A percentile compares a stretch with the other conserved stretches of the same genome.
Evolutionary conservation across 2,329 filamentous ascomycete species (phyloP).

Genomic region (Albifimbria verrucaria): DNA sequence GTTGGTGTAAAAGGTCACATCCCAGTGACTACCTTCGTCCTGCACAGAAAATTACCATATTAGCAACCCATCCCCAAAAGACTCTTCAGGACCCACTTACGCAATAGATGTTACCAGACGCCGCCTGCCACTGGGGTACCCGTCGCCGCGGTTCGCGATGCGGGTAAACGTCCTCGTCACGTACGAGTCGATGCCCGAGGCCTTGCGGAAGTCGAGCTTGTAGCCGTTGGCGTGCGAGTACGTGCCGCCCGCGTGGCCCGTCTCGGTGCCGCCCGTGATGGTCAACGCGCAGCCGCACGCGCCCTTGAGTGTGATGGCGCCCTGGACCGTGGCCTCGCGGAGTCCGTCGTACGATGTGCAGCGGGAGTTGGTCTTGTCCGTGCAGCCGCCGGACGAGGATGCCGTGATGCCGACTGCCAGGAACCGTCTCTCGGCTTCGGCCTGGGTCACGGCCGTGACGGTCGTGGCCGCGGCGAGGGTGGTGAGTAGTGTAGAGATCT

Average conservation of each 20-base stretch:
- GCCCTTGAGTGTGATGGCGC: conserved; percentile 19
- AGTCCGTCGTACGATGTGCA: conserved; percentile 22
- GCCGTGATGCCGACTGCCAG: conserved; percentile 16
- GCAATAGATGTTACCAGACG: conserved; percentile 20
- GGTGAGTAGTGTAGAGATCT: conserved; percentile 4
- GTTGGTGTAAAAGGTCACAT: conserved; percentile 11
- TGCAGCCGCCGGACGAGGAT: conserved; percentile 18
- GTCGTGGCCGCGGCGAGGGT: conserved; percentile 4
- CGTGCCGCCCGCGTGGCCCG: conserved; percentile 15
- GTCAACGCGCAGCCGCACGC: conserved; percentile 16
- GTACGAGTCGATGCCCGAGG: conserved; percentile 13
- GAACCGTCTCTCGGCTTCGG: conserved; percentile 13
- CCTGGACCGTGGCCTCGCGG: conserved; percentile 17
- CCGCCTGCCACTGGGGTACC: conserved; percentile 18
- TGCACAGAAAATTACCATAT: conserved; percentile 1
- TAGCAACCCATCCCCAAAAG: too few relatives aligned
- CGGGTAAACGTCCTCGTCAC: conserved; percentile 15
- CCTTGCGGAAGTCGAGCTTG: conserved; percentile 20
- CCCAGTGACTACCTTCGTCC: conserved; percentile 19
- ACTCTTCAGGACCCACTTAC: too few relatives aligned
- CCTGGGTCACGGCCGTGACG: conserved; percentile 11
- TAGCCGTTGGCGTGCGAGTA: conserved; percentile 19
- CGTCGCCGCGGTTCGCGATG: conserved; percentile 14
- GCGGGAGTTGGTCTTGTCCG: conserved; percentile 9
- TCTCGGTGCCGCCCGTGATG: conserved; percentile 21